Base-by-base conservation (phyloP, 177 flowering plant species). In the Vitis hybrid region DNA sequence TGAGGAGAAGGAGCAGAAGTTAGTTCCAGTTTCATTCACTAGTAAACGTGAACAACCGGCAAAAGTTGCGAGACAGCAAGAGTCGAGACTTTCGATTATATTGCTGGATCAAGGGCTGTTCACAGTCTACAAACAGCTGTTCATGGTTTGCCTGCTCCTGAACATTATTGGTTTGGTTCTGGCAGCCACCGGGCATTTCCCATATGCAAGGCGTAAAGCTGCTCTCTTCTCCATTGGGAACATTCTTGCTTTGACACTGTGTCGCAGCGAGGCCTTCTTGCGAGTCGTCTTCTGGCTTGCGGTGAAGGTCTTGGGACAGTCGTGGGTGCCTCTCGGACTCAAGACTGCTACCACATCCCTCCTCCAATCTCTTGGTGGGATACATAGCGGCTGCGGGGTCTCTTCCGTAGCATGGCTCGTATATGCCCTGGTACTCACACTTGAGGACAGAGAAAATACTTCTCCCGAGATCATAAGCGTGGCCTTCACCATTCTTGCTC, bases 51-150 rank as follows among this genome's bases (percentile, higher is more conserved):
- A 39, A 39, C 45, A 39, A 39, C 45, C 6, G 1, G 45, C 45
- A 6, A 67, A 63, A 60, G 34, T n/a, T 9, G 14, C 68, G 14
- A 65, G 8, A 51, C 17, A 32, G 19, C 57, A 13, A 3, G 32
- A 74, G 9, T 70, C 82, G 1, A 75, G 86, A 71, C 76, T 83
- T 4, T 77, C 80, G 4, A 72, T 75, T 14, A 81, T 81, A 39
- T 66, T 83, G 11, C 86, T 83, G 5, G 82, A 83, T 66, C 84
- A 79, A 72, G 86, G 84, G 14, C 75, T 73, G 1, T 83, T 83
- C 73, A 83, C 84, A 0, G 81, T 83, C 56, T 83, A 83, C 78
- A 83, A 83, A 62, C 81, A 77, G 10, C 78, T 81, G 18, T 81
- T 79, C 21, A 56, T 60, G 0, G 23, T 79, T 58, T 79, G 68